Evolutionary conservation across 768 basidiomycete species (phyloP), one percentile per base, ranked within the genome.

Genomic region (Crepidotus variabilis): DNA sequence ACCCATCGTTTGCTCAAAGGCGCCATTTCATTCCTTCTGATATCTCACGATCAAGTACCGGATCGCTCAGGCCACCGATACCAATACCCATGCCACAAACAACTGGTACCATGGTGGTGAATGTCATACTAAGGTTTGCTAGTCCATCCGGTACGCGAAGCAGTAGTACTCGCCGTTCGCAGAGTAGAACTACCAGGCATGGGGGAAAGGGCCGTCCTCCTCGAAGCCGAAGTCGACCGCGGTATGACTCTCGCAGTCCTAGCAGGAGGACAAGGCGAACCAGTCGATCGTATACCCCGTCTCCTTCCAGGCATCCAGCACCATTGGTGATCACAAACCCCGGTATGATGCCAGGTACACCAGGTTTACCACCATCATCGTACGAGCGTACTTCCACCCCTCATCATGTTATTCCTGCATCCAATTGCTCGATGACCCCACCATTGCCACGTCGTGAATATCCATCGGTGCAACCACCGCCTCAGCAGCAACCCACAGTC

Each of bases 401-500:
- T 7, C 47, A 66, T 16, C 63, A 64, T 23, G 60, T 62, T 20
- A 52, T 65, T 33, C 53, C 65, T 33, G 59, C 64, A 18, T 61
- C 62, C 20, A 54, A 34, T n/a, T 47, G 51, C 33, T 60, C 54
- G 18, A 49, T 55, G 47, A 49, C 57, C 51, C 57, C 50, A 56
- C 45, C 51, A 32, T 45, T 28, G 51, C 43, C 52, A 58, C 56
- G 20, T 59, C 35, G 49, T 59, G 49, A 56, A 14, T 65, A 66
- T 43, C 63, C 65, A 48, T 63, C 66, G 36, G 60, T 66, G 20
- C 34, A 67, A 50, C 63, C 60, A n/a, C 63, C 55, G 13, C 62
- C 62, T n/a, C n/a, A n/a, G 53, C 67, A 62, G 39, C 62, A 57
- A 52, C 65, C 64, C 16, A 65, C 70, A n/a, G 65, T 69, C 33